Evolutionary conservation across 441 rosid genomes (phyloP).

Genomic region (Croton setiger): DNA sequence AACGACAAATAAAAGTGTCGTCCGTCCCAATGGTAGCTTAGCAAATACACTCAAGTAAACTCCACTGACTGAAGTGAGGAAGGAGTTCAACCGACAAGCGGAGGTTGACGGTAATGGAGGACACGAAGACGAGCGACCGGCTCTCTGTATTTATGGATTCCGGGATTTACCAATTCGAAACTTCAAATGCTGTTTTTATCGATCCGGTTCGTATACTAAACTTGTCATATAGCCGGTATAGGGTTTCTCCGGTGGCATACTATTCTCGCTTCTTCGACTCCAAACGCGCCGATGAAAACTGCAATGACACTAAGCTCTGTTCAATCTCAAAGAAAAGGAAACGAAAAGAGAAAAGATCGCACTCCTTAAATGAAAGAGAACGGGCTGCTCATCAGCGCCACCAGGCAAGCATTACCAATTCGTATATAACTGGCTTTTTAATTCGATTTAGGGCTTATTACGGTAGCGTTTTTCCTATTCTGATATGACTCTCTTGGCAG

Average conservation of each 20-base stretch:
- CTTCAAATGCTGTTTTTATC: conserved; percentile 45
- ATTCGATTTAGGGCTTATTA: not conserved
- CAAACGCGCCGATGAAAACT: conserved; percentile 18
- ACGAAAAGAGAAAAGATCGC: conserved; percentile 43
- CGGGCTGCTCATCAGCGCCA: conserved; percentile 63
- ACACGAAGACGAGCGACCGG: conserved; percentile 25
- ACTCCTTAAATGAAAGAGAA: conserved; percentile 52
- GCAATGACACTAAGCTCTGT: conserved; percentile 7
- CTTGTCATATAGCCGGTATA: conserved; percentile 53
- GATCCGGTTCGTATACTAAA: conserved; percentile 78
- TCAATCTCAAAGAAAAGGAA: conserved; percentile 53
- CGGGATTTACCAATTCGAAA: conserved; percentile 52
- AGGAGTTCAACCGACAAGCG: not conserved
- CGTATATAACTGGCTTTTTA: not conserved
- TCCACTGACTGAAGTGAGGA: not conserved
- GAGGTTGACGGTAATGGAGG: conserved; percentile 29
- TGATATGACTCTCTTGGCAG: conserved; percentile 26
- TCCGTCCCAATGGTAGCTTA: no score
- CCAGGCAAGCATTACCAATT: conserved; percentile 34
- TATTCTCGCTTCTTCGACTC: conserved; percentile 69
- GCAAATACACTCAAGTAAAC: no score
- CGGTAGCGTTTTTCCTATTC: not conserved
- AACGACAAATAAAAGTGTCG: not conserved
- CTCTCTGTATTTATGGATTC: conserved; percentile 43
- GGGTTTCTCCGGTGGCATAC: conserved; percentile 56